Conservation (phyloP, 169 alveolate genomes). For the Eimeria maxima region DNA sequence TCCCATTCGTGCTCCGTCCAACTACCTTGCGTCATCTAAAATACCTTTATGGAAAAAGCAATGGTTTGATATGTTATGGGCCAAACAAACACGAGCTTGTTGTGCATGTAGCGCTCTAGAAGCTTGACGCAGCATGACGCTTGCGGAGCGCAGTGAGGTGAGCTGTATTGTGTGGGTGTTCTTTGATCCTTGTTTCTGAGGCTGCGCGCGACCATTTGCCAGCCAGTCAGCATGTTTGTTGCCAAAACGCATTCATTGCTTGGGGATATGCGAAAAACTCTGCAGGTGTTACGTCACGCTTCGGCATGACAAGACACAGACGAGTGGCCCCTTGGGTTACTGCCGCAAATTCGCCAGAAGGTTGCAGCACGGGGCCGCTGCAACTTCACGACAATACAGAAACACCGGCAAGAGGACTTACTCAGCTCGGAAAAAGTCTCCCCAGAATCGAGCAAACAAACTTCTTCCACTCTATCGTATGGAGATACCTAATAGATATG, state of each 20-base stretch:
- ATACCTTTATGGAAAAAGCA: background rate
- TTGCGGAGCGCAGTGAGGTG: background rate
- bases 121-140: constrained; percentile 42
- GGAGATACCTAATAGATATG: background rate
- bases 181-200: background rate
- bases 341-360: constrained; percentile 68
- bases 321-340: background rate
- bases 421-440: background rate
- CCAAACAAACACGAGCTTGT: background rate
- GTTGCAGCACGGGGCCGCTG: constrained; percentile 28
- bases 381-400: background rate
- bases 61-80: background rate
- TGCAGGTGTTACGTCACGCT: constrained; percentile 52
- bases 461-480: background rate
- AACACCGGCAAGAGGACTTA: background rate
- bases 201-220: background rate
- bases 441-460: constrained; percentile 12
- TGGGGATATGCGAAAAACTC: background rate
- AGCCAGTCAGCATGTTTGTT: background rate
- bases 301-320: constrained; percentile 5
- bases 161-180: background rate
- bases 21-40: background rate
- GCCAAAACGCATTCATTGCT: background rate
- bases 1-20: background rate
- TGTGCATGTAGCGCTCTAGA: constrained; percentile 48